phyloP scores from a whole-genome alignment of 768 basidiomycete genomes.

The Lactifluus piperatus region DNA sequence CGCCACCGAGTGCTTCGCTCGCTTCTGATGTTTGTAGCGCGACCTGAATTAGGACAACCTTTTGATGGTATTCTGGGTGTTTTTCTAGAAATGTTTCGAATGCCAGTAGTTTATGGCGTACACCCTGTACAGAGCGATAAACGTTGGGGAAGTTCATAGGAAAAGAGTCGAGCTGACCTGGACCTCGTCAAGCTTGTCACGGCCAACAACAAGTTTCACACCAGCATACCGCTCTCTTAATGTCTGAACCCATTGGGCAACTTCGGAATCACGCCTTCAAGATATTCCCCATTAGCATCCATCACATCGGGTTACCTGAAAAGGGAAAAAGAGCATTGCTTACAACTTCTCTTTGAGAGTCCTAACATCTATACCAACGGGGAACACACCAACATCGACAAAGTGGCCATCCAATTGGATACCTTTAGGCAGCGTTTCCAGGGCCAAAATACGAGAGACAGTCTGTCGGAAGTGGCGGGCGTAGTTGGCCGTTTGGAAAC shows the following conservation, averaged over 20 bases:
- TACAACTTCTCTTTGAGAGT: slow-evolving; percentile 60
- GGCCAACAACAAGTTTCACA: slow-evolving; percentile 79
- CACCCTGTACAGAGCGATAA: slow-evolving; percentile 37
- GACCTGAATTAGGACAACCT: slow-evolving; percentile 81
- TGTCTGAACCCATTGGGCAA: slow-evolving; percentile 71
- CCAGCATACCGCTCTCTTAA: slow-evolving; percentile 77
- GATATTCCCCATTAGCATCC: neutral
- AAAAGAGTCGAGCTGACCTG: slow-evolving; percentile 32
- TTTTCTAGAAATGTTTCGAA: slow-evolving; percentile 77
- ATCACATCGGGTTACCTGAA: neutral
- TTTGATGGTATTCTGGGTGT: slow-evolving; percentile 71
- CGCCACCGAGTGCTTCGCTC: slow-evolving; percentile 65
- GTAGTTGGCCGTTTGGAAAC: slow-evolving; percentile 83
- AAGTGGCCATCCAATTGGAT: slow-evolving; percentile 65
- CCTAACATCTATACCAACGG: slow-evolving; percentile 81
- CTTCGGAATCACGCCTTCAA: slow-evolving; percentile 60
- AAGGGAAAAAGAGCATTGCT: slow-evolving; percentile 19
- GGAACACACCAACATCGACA: slow-evolving; percentile 82
- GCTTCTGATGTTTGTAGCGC: slow-evolving; percentile 75
- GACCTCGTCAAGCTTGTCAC: slow-evolving; percentile 84
- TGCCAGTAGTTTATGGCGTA: slow-evolving; percentile 73
- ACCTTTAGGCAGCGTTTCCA: slow-evolving; percentile 77
- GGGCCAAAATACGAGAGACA: slow-evolving; percentile 66
- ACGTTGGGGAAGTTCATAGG: slow-evolving; percentile 18
- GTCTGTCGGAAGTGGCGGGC: slow-evolving; percentile 84